Conservation (phyloP, 306 rosid genomes). For the Vigna angularis region DNA sequence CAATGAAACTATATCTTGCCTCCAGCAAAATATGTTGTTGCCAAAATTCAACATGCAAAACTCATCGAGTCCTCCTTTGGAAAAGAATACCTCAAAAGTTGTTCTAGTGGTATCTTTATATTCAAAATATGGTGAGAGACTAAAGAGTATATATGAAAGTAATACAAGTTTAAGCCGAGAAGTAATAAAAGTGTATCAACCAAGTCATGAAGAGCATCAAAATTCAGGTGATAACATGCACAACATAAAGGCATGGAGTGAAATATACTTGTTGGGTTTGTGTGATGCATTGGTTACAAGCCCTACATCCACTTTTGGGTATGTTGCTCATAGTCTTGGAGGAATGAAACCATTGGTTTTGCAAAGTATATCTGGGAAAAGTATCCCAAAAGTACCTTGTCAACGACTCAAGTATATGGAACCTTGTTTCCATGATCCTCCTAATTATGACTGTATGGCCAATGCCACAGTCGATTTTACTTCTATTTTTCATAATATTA, state of each 20-base stretch:
- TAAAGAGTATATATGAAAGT: background rate
- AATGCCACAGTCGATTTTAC: background rate
- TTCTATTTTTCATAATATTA: background rate
- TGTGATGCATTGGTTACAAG: background rate
- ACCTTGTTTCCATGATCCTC: background rate
- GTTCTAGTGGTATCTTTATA: background rate
- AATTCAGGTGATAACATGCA: background rate
- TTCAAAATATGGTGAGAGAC: background rate
- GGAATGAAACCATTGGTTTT: background rate
- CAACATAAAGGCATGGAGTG: background rate
- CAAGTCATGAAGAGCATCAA: background rate
- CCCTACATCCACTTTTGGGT: background rate
- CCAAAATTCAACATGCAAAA: background rate
- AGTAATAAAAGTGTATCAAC: background rate
- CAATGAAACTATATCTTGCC: background rate
- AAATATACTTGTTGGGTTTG: background rate
- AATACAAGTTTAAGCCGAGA: background rate
- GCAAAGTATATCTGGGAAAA: background rate
- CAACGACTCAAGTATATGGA: background rate
- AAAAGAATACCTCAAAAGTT: background rate
- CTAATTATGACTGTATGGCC: background rate
- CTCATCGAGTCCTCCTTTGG: background rate
- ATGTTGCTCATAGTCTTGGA: conserved; percentile 7
- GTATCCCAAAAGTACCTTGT: background rate
- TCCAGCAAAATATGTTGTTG: background rate